Evolutionary conservation across 257 asterid species (phyloP), one percentile per base, ranked within the genome.

Genomic region (Fraxinus anomala): DNA sequence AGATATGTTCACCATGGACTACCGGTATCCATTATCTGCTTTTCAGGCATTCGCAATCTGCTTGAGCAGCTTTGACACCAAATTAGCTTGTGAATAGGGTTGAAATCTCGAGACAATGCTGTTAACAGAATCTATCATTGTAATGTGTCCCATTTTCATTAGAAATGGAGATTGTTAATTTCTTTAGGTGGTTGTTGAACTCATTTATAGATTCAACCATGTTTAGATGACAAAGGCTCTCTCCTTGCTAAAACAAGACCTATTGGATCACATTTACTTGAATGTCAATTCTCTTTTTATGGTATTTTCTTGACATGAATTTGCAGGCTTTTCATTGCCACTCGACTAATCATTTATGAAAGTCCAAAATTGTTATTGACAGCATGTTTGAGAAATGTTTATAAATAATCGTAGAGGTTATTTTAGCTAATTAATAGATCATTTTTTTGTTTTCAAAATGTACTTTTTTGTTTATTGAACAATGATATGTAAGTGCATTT

Each of bases 1-100:
- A 78, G 98, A 93, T 76, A 88, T 90, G 90, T 93, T 93, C 78
- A 93, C 98, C 73, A 92, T 93, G 98, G 98, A 93, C 81, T 93
- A 93, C 67, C 83, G 98, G 44, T 93, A 92, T 49, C 98, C 98
- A 10, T 67, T 92, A 23, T 93, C 98, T 70, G 96, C 97, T 26
- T 93, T 92, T 85, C 97, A 93, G 83, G 98, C 98, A 11, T 89
- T 93, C 42, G 97, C 96, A 6, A 91, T 93, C 77, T 93, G 98
- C 83, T 84, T 93, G 89, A 93, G 97, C 87, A 93, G 97, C 92
- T 93, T 93, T 74, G 97, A 93, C 84, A 90, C 97, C 82, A 93
- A 93, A 83, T 82, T 93, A 89, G 98, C 97, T 82, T 93, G 98
- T 87, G 98, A 93, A 93, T 93, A 88, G 28, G 9, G 28, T n/a